phyloP scores from a whole-genome alignment of 805 yeast species.

The Myxozyma sirexii region DNA sequence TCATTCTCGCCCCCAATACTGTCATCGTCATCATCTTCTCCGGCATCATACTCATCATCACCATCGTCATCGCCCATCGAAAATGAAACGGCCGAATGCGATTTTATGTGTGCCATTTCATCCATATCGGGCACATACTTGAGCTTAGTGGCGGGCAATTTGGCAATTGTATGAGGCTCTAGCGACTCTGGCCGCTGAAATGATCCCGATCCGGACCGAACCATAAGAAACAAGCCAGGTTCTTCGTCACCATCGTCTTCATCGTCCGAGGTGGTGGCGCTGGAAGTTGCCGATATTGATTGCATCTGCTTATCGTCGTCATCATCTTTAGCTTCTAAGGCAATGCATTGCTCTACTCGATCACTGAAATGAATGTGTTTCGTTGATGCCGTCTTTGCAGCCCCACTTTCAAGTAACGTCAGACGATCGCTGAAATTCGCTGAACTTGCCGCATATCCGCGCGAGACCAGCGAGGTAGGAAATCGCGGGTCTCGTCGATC shows the following conservation, averaged over 20 bases:
- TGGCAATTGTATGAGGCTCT: conserved; percentile 62
- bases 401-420: conserved; percentile 1
- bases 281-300: conserved; percentile 10
- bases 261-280: conserved; percentile 9
- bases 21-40: conserved; percentile 20
- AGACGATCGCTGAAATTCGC: conserved; percentile 31
- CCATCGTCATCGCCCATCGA: conserved; percentile 31
- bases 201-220: conserved; percentile 46
- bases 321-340: conserved; percentile 54
- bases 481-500: conserved; percentile 27
- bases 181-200: conserved; percentile 36
- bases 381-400: conserved; percentile 11
- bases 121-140: conserved; percentile 64
- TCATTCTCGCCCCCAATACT: background rate
- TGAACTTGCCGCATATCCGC: conserved; percentile 24
- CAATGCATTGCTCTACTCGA: conserved; percentile 92
- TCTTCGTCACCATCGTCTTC: conserved; percentile 55
- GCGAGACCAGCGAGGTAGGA: conserved; percentile 22
- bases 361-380: conserved; percentile 90
- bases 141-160: conserved; percentile 82
- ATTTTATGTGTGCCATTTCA: conserved; percentile 5
- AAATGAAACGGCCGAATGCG: conserved; percentile 12
- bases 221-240: conserved; percentile 69
- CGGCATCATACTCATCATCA: conserved; percentile 18
- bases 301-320: conserved; percentile 30